Percentiles rank a stretch among this genome's conserved stretches.
Conservation (phyloP, 148 eudicot genomes). For the Pouteria glomerata region DNA sequence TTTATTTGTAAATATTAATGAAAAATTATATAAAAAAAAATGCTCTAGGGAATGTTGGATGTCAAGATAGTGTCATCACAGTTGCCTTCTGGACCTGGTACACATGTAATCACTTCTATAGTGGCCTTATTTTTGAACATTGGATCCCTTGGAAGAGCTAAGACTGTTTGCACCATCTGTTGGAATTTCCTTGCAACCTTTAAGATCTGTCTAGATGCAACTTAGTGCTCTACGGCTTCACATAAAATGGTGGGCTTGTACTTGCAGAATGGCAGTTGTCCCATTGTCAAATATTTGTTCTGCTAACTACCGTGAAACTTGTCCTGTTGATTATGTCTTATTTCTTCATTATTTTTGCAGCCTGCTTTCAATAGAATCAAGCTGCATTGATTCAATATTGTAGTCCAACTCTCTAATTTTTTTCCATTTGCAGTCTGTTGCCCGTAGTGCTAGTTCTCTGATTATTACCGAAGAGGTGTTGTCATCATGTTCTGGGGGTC, state of each 20-base stretch:
- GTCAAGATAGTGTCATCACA: not conserved
- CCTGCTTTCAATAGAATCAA: not conserved
- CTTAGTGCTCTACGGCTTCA: not conserved
- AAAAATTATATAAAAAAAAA: not conserved
- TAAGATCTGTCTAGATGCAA: not conserved
- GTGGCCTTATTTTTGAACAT: not conserved
- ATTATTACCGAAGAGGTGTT: slow-evolving; percentile 76
- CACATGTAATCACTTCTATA: not conserved
- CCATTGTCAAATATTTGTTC: not conserved
- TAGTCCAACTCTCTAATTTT: not conserved
- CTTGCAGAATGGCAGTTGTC: not conserved
- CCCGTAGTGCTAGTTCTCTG: slow-evolving; percentile 63
- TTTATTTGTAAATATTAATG: not conserved
- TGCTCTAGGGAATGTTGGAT: not conserved
- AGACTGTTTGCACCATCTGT: not conserved
- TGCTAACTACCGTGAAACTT: not conserved
- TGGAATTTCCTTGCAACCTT: not conserved
- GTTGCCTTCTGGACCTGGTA: not conserved
- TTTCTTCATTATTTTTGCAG: not conserved
- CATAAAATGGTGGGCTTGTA: not conserved
- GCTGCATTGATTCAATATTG: not conserved
- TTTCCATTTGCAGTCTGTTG: slow-evolving; percentile 46
- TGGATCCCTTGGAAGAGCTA: not conserved
- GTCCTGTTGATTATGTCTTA: not conserved
- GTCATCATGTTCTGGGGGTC: slow-evolving; percentile 79